Evolutionary conservation across 148 eudicot species (phyloP).

Genomic region (Silene conica): DNA sequence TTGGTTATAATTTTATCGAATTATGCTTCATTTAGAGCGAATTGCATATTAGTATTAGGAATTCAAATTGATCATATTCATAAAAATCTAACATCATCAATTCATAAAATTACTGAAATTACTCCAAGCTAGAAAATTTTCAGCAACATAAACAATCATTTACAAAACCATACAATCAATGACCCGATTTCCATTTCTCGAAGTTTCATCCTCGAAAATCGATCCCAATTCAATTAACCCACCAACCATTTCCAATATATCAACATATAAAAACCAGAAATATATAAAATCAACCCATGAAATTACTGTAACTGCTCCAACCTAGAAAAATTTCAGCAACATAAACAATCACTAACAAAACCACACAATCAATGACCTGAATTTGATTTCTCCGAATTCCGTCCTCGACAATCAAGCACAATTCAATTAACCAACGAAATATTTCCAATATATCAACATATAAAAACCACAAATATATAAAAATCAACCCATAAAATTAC

Average conservation of each 20-base stretch:
- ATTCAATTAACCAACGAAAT: not conserved
- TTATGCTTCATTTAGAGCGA: too few species aligned
- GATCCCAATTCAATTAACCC: not conserved
- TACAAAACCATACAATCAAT: not conserved
- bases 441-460: not conserved
- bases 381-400: slow-evolving; percentile 4
- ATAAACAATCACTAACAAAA: not conserved
- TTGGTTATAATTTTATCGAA: too few species aligned
- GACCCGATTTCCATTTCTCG: slow-evolving; percentile 6
- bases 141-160: not conserved
- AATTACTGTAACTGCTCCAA: too few species aligned
- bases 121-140: too few species aligned
- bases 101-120: too few species aligned
- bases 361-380: not conserved
- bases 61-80: too few species aligned
- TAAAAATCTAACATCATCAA: too few species aligned
- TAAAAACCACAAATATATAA: too few species aligned
- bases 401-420: not conserved
- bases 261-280: not conserved
- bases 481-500: too few species aligned
- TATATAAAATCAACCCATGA: too few species aligned
- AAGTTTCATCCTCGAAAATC: not conserved
- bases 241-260: not conserved
- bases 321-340: too few species aligned
- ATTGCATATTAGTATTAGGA: too few species aligned